Evolutionary conservation across 805 yeast species (phyloP).

Genomic region (Suhomyces xylopsoci): DNA sequence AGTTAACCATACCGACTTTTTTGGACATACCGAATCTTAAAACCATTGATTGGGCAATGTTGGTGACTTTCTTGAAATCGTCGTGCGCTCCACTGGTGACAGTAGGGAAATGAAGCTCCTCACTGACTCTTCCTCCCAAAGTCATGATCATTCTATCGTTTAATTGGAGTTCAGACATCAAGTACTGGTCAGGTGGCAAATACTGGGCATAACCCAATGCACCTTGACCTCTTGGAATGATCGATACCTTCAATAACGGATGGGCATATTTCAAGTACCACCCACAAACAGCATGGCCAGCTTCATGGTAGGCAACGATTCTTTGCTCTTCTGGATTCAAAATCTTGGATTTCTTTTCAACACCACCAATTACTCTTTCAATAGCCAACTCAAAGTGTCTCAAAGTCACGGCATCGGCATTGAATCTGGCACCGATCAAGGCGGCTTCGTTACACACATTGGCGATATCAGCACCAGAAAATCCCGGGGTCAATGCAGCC

Average conservation of each 20-base stretch:
- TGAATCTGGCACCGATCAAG: slow-evolving; percentile 86
- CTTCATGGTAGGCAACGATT: slow-evolving; percentile 96
- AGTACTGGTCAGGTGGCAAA: slow-evolving; percentile 86
- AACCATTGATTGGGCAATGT: slow-evolving; percentile 92
- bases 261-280: slow-evolving; percentile 92
- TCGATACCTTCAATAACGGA: slow-evolving; percentile 91
- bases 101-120: slow-evolving; percentile 86
- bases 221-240: slow-evolving; percentile 95
- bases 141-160: slow-evolving; percentile 94
- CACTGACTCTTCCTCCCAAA: slow-evolving; percentile 94
- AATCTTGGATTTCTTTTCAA: slow-evolving; percentile 84
- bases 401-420: slow-evolving; percentile 65
- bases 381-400: slow-evolving; percentile 92
- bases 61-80: slow-evolving; percentile 93
- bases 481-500: slow-evolving; percentile 96
- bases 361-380: slow-evolving; percentile 95
- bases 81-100: slow-evolving; percentile 96
- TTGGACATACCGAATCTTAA: slow-evolving; percentile 87
- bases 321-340: slow-evolving; percentile 82
- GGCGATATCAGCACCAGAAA: slow-evolving; percentile 97
- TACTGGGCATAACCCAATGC: slow-evolving; percentile 98
- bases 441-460: slow-evolving; percentile 98
- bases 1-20: slow-evolving; percentile 78
- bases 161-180: slow-evolving; percentile 73
- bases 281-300: slow-evolving; percentile 98